Evolutionary conservation across 2,329 filamentous ascomycete species (phyloP), one percentile per base, ranked within the genome.

Genomic region (Epichloe bromicola): DNA sequence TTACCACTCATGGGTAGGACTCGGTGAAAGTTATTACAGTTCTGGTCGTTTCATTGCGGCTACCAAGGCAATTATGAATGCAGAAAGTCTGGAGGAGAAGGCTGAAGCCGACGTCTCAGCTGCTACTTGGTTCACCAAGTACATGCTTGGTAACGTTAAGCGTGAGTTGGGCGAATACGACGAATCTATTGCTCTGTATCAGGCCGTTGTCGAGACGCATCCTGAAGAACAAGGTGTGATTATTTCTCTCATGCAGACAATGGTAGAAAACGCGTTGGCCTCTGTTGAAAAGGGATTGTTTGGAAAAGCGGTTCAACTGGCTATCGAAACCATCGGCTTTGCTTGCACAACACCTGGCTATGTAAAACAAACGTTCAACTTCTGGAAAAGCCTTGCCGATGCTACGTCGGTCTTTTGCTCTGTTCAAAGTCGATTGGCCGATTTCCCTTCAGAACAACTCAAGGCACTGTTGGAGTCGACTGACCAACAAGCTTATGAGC

Each of bases 11-110:
- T 98, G 91, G 81, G 86, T 98, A 23, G 93, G 93, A 1, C 75
- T 98, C 1, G 93, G 91, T n/a, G 93, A 98, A 69, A 95, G 89
- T 62, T 98, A 98, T 62, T 86, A 96, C 63, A 93, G 87, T 58
- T 95, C 90, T 15, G 91, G 93, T 10, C 79, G 91, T 55, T 94
- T 94, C 61, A 86, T 96, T 53, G 91, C 93, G n/a, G 91, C 93
- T 0, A 88, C 86, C 3, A 91, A 93, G 62, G 89, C 93, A 0
- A 93, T 97, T 57, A 74, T 86, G 36, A 86, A 95, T 61, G 93
- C 91, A 0, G 83, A 91, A 62, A 79, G 78, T 50, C 74, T 95
- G 4, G 86, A 91, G 55, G 74, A 79, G 30, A 73, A 75, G 1
- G 65, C 77, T 0, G 58, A 63, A 65, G 73, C n/a, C 61, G 75